Percentiles rank a stretch among this genome's conserved stretches.
These are phyloP conservation scores for Penicillium sp. DNA, from an alignment of 2,329 filamentous ascomycete genomes.

Conservation along the genomic window DNA sequence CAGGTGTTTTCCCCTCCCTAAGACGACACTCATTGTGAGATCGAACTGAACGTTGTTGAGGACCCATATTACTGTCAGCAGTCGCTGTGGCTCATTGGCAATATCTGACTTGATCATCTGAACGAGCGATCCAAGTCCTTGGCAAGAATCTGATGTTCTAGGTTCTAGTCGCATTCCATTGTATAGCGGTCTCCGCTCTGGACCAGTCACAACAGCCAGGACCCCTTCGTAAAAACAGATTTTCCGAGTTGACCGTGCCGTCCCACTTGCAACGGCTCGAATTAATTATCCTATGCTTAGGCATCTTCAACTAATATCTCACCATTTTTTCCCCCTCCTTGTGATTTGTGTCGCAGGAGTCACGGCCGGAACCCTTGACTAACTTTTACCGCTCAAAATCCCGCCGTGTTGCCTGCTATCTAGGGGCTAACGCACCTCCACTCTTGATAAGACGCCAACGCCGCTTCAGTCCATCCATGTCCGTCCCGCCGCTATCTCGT, in stretches of 20 bases:
- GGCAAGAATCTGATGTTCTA: background rate
- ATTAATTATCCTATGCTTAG: background rate
- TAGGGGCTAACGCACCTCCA: constrained; percentile 3
- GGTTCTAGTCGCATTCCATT: background rate
- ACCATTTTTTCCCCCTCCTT: background rate
- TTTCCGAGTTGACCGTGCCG: constrained; percentile 10
- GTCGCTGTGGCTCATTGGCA: too few relatives aligned
- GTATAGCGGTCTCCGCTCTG: background rate
- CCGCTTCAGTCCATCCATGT: constrained; percentile 32
- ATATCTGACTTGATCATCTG: background rate
- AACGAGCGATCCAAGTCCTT: background rate
- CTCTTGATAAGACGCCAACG: constrained; percentile 5
- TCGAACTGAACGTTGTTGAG: background rate
- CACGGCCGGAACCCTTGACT: background rate
- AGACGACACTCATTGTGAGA: background rate
- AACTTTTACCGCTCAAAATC: background rate
- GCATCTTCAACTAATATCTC: background rate
- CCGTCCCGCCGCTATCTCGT: constrained; percentile 17
- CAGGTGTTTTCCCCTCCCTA: background rate
- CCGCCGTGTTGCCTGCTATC: background rate
- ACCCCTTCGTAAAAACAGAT: constrained; percentile 15
- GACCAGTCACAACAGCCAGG: background rate
- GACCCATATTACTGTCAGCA: background rate
- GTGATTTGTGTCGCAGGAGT: background rate
- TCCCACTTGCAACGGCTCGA: constrained; percentile 4